Evolutionary conservation across 352 stramenopile species (phyloP).

Genomic region (Pythium phragmitis): DNA sequence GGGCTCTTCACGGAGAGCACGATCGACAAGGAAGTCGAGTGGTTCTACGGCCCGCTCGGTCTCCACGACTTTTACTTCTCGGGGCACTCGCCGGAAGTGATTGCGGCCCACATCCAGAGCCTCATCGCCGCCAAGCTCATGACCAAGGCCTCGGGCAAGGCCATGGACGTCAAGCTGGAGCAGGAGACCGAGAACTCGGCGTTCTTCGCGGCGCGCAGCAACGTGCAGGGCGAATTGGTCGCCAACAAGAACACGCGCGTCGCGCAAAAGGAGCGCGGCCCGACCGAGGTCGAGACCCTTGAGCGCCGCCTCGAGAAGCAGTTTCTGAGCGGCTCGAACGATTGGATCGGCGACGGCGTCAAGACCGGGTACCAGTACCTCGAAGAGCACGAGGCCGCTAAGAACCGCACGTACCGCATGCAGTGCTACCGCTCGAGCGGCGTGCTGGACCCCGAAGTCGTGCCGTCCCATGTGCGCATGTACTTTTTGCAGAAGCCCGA

Average conservation of each 20-base stretch:
- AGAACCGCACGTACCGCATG: constrained; percentile 72
- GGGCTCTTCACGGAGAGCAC: constrained; percentile 61
- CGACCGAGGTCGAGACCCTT: constrained; percentile 69
- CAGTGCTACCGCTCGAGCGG: constrained; percentile 83
- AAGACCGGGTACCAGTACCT: constrained; percentile 78
- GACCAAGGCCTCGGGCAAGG: constrained; percentile 68
- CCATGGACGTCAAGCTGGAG: constrained; percentile 81
- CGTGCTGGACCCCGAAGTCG: constrained; percentile 64
- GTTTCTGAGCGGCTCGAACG: constrained; percentile 65
- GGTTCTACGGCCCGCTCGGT: constrained; percentile 78
- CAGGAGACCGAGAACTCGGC: constrained; percentile 65
- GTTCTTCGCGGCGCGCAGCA: constrained; percentile 83
- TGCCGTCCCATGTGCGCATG: constrained; percentile 83
- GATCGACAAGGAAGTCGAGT: constrained; percentile 71
- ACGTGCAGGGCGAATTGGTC: constrained; percentile 62
- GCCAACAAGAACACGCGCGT: constrained; percentile 46
- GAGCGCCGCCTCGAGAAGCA: constrained; percentile 80
- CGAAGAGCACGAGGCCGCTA: constrained; percentile 49
- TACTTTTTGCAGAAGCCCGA: constrained; percentile 81
- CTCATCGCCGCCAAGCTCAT: constrained; percentile 82
- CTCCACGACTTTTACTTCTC: constrained; percentile 87
- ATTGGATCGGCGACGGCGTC: constrained; percentile 77
- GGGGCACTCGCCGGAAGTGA: constrained; percentile 55
- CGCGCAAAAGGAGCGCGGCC: constrained; percentile 45
- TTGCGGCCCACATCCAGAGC: constrained; percentile 78